Evolutionary conservation across 2,329 filamentous ascomycete species (phyloP), one percentile per base, ranked within the genome.

Genomic region (Colletotrichum gigasporum): DNA sequence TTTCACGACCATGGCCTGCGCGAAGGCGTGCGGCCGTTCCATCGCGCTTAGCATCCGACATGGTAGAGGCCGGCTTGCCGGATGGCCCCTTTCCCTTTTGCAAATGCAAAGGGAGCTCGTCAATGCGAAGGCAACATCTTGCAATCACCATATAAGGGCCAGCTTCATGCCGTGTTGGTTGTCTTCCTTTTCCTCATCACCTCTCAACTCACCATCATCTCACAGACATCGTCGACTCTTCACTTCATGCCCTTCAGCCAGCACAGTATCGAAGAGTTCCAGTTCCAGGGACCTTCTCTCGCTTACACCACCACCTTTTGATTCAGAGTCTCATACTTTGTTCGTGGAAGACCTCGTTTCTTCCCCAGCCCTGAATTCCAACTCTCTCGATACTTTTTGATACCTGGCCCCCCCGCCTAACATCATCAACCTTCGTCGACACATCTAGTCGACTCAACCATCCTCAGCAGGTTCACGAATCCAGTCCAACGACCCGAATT

Each of bases 231-330:
- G 44, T 53, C 50, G 18, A 39, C 47, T 32, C 24, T 51, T 51
- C 47, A 34, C 47, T 51, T 51, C 47, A 51, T 51, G 44, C 18
- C 24, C 44, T 28, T 48, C 28, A 32, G 16, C 28, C 47, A 51
- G 47, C 47, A 30, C 24, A 51, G 26, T 35, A 51, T 32, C 20
- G 47, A 5, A 51, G 26, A 51, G 47, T 51, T 51, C 26, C 47
- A 32, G 32, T 35, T 35, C 11, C 47, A n/a, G 22, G 47, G 32
- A 45, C n/a, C n/a, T 48, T 48, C 44, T 48, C 28, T 48, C 14
- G 24, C 16, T 24, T 48, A 16, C 18, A 48, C 44, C 44, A 28
- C 24, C 24, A 10, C 12, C 22, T 48, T 48, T 48, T 48, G 44
- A 48, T 48, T 48, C 44, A 48, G 28, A 28, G 16, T 10, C 16